phyloP scores from a whole-genome alignment of 371 early-diverging fungal species.

The Mucor saturninus region DNA sequence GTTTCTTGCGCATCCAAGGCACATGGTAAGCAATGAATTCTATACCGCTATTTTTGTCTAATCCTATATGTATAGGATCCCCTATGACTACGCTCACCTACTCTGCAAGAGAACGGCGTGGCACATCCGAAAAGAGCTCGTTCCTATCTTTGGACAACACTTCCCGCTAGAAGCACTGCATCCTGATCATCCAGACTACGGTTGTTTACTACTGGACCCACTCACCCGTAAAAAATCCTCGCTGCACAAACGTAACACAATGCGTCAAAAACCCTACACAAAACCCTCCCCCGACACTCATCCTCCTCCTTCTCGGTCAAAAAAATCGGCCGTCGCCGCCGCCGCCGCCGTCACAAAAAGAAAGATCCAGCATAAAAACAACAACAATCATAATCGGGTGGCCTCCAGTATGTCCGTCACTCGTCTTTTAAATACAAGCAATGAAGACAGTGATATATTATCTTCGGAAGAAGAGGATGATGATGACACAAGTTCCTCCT shows the following conservation, averaged over 20 bases:
- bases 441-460: constrained; percentile 12
- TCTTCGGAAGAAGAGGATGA: constrained; percentile 11
- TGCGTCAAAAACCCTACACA: constrained; percentile 11
- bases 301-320: background rate
- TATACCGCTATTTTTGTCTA: no score
- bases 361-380: background rate
- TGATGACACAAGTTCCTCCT: constrained; percentile 4
- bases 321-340: background rate
- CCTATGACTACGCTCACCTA: constrained; percentile 60
- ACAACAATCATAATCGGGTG: constrained; percentile 1
- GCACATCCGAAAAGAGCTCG: constrained; percentile 62
- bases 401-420: constrained; percentile 39
- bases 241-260: constrained; percentile 16
- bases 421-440: constrained; percentile 26
- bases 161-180: constrained; percentile 59
- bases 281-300: constrained; percentile 3
- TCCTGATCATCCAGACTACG: constrained; percentile 57
- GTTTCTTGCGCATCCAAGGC: constrained; percentile 74
- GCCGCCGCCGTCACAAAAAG: background rate
- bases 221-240: constrained; percentile 6
- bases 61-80: constrained; percentile 52
- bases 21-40: constrained; percentile 52
- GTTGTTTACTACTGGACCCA: constrained; percentile 48
- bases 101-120: constrained; percentile 64
- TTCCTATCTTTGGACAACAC: constrained; percentile 64